These are phyloP conservation scores for Pistacia atlantica DNA, from an alignment of 345 rosid genomes.

Conservation along the genomic window DNA sequence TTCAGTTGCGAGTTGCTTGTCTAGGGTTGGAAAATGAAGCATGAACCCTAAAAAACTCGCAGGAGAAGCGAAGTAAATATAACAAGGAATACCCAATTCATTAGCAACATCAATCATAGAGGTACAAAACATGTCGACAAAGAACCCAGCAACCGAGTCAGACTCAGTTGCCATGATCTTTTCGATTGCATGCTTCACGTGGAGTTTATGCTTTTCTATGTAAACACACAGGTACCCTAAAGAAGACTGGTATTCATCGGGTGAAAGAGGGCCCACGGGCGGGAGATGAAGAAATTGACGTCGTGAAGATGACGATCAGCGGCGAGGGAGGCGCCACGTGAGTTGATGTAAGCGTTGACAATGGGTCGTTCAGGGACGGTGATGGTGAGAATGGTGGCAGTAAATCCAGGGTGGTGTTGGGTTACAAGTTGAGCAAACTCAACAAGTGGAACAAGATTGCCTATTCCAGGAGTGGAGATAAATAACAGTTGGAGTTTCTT, in stretches of 20 bases:
- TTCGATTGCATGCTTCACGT: constrained; percentile 27
- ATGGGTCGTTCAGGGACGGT: constrained; percentile 16
- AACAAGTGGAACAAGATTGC: constrained; percentile 27
- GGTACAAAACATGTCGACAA: constrained; percentile 42
- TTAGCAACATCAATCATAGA: constrained; percentile 39
- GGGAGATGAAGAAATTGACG: constrained; percentile 35
- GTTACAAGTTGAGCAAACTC: constrained; percentile 32
- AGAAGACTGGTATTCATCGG: constrained; percentile 27
- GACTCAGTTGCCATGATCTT: constrained; percentile 17
- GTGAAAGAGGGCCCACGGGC: constrained; percentile 19
- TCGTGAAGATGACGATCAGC: not conserved
- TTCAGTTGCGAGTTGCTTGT: constrained; percentile 24
- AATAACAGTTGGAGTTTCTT: constrained; percentile 20
- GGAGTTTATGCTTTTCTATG: constrained; percentile 29
- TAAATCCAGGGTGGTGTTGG: constrained; percentile 21
- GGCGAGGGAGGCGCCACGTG: constrained; percentile 11
- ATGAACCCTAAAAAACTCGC: constrained; percentile 39
- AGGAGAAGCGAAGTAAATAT: constrained; percentile 38
- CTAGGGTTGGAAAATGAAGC: constrained; percentile 27
- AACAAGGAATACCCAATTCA: constrained; percentile 34
- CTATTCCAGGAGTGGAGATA: constrained; percentile 27
- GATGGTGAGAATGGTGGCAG: constrained; percentile 28
- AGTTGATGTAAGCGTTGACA: constrained; percentile 26
- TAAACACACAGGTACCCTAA: constrained; percentile 21
- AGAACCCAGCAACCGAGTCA: constrained; percentile 25